Conservation (phyloP, 2,329 filamentous ascomycete genomes). For the Beauveria bassiana region DNA sequence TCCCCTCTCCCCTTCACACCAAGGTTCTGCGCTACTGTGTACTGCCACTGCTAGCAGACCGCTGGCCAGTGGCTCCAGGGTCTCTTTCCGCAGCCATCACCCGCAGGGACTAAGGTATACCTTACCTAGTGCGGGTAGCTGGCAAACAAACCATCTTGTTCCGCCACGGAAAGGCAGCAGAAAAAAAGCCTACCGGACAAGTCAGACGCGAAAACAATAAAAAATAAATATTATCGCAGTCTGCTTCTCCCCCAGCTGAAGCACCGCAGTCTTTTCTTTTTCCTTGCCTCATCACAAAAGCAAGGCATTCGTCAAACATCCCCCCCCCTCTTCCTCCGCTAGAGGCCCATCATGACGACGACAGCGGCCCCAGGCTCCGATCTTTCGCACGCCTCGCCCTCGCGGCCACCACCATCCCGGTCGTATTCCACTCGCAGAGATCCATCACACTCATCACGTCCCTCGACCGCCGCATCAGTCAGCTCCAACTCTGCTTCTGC, state of each 20-base stretch:
- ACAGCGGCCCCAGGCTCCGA: slow-evolving; percentile 17
- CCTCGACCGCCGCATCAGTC: slow-evolving; percentile 18
- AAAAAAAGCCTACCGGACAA: not conserved
- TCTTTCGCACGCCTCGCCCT: slow-evolving; percentile 18
- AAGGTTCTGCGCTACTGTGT: not conserved
- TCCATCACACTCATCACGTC: slow-evolving; percentile 15
- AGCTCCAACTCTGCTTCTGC: slow-evolving; percentile 5
- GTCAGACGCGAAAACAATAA: not conserved
- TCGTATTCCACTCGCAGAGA: slow-evolving; percentile 23
- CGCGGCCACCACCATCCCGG: slow-evolving; percentile 24
- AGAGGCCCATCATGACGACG: slow-evolving; percentile 22
- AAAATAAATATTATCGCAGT: not conserved
- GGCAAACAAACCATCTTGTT: slow-evolving; percentile 1
- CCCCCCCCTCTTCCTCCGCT: not conserved
- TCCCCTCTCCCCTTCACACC: not conserved
- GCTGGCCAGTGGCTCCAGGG: not conserved
- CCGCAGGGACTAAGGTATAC: not conserved
- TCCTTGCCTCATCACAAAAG: not conserved
- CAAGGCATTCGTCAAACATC: not conserved
- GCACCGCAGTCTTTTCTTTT: not conserved
- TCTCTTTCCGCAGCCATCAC: not conserved
- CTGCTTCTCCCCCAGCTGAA: not conserved
- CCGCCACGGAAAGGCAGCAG: not conserved
- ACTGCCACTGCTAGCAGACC: not conserved
- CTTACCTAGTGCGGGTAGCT: not conserved